Evolutionary conservation across 352 stramenopile genomes (phyloP).

Genomic region (Pythium guiyangense): DNA sequence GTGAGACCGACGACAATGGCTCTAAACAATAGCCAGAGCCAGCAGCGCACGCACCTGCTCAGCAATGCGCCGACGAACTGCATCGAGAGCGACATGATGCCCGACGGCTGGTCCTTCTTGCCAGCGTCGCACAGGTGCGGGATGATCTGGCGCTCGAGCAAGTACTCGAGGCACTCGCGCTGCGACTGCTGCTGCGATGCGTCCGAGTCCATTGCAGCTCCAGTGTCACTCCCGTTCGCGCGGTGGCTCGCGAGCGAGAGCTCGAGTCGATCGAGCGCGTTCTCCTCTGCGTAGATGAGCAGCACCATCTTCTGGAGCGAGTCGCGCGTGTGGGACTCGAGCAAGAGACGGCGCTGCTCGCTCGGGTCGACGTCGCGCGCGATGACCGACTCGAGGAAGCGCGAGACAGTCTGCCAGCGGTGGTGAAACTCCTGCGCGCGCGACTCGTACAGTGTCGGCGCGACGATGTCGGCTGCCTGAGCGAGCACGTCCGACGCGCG

Average conservation of each 20-base stretch:
- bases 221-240: background rate
- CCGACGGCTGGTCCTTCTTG: constrained; percentile 57
- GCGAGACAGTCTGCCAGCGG: constrained; percentile 70
- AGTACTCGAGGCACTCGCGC: constrained; percentile 77
- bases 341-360: constrained; percentile 71
- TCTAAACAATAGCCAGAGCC: background rate
- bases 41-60: constrained; percentile 24
- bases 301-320: constrained; percentile 83
- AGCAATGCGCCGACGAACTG: constrained; percentile 80
- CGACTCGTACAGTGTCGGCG: constrained; percentile 79
- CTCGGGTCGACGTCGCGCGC: constrained; percentile 53
- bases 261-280: constrained; percentile 63
- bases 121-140: constrained; percentile 74
- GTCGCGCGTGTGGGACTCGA: constrained; percentile 78
- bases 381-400: constrained; percentile 72
- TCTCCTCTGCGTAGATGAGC: constrained; percentile 84
- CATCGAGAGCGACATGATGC: constrained; percentile 83
- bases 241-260: constrained; percentile 34
- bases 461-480: constrained; percentile 75
- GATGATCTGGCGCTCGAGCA: constrained; percentile 82
- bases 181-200: constrained; percentile 30
- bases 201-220: constrained; percentile 2
- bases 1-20: too few species aligned
- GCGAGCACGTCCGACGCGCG: constrained; percentile 66
- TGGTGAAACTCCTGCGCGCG: constrained; percentile 84